These are phyloP conservation scores for Pecoramyces ruminantium DNA, from an alignment of 192 early-diverging fungal species.

Conservation along the genomic window DNA sequence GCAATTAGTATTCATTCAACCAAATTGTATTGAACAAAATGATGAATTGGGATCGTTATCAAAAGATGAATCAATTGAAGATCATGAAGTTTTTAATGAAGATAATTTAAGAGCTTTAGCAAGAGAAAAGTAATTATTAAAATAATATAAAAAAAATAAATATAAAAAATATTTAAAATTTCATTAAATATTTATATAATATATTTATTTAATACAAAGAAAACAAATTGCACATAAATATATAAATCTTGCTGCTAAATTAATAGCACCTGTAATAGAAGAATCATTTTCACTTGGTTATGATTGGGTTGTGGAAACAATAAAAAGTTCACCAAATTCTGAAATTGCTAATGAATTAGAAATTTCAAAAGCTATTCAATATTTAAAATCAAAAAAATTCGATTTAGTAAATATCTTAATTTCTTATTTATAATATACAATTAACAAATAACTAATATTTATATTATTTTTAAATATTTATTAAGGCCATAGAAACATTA, in stretches of 20 bases:
- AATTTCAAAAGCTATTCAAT: constrained; percentile 41
- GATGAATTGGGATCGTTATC: constrained; percentile 15
- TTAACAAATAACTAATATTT: no score
- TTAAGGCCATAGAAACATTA: constrained; percentile 31
- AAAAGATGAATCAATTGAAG: constrained; percentile 27
- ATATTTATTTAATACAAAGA: constrained; percentile 4
- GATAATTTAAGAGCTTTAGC: constrained; percentile 29
- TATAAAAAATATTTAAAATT: neutral
- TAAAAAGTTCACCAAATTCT: constrained; percentile 24
- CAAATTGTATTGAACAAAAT: constrained; percentile 19
- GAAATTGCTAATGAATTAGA: constrained; percentile 34
- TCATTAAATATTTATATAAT: neutral
- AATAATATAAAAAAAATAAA: no score
- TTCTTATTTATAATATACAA: neutral
- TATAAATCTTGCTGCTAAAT: constrained; percentile 29
- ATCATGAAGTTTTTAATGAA: constrained; percentile 39
- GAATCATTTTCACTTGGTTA: constrained; percentile 18
- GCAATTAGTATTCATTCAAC: constrained; percentile 21
- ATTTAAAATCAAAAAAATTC: constrained; percentile 29
- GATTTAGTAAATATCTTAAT: neutral
- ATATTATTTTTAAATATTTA: no score
- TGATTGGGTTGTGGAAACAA: constrained; percentile 32
- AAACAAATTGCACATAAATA: constrained; percentile 18
- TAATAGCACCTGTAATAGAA: constrained; percentile 31
- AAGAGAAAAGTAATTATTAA: constrained; percentile 16